Conservation (phyloP, 2,329 filamentous ascomycete species). For the Rutstroemia sp. region DNA sequence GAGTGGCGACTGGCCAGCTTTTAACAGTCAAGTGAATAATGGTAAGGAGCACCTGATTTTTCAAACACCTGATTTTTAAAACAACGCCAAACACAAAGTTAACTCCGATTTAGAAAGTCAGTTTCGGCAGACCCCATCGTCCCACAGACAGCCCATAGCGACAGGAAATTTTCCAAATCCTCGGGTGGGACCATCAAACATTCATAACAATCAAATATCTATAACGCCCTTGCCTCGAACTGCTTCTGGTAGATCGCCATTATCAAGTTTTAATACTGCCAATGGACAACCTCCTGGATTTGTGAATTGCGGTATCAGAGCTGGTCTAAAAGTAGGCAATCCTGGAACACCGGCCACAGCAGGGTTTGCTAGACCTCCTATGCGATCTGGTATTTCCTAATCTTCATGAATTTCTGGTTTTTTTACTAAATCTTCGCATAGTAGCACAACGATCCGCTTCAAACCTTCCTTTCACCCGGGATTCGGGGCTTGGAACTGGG, state of each 20-base stretch:
- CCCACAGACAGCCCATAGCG: constrained; percentile 25
- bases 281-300: constrained; percentile 17
- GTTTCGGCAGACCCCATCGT: constrained; percentile 26
- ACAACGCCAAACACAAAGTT: neutral
- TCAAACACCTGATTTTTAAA: no score
- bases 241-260: constrained; percentile 18
- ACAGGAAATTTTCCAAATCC: constrained; percentile 11
- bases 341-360: constrained; percentile 11
- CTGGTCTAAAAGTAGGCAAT: constrained; percentile 30
- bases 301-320: constrained; percentile 30
- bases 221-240: constrained; percentile 17
- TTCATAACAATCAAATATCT: constrained; percentile 13
- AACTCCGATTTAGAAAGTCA: constrained; percentile 14
- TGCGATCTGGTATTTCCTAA: constrained; percentile 23
- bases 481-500: constrained; percentile 13
- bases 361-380: constrained; percentile 14
- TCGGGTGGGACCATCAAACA: constrained; percentile 13
- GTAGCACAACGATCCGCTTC: constrained; percentile 22
- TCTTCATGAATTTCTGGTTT: neutral
- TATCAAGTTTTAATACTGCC: constrained; percentile 18
- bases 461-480: constrained; percentile 10
- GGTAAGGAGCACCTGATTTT: constrained; percentile 10
- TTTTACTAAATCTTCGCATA: constrained; percentile 9
- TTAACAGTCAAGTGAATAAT: constrained; percentile 17
- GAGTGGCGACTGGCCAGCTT: constrained; percentile 19